Conservation (phyloP, 2,329 filamentous ascomycete genomes). For the Amauroascus verrucosus region DNA sequence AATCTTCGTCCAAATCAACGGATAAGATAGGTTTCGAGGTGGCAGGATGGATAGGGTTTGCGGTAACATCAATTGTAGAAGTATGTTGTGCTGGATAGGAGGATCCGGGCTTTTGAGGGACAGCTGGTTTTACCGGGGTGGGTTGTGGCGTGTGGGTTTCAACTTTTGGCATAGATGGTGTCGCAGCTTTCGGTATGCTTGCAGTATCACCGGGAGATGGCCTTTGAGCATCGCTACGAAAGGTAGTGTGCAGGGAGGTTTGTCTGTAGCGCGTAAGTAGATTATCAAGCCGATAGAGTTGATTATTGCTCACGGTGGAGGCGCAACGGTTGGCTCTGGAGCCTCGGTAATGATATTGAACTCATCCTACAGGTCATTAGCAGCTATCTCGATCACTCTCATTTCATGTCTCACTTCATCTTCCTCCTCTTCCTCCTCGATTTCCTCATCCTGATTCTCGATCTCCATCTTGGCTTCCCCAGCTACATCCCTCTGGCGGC, state of each 20-base stretch:
- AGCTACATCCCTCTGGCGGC: constrained; percentile 23
- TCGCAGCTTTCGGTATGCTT: constrained; percentile 25
- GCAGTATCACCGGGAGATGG: constrained; percentile 26
- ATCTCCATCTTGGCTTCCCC: constrained; percentile 21
- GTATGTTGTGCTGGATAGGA: constrained; percentile 58
- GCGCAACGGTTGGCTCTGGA: constrained; percentile 30
- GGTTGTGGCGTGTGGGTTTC: constrained; percentile 26
- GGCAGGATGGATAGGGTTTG: constrained; percentile 64
- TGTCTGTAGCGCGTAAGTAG: constrained; percentile 22
- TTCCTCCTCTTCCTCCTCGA: constrained; percentile 35
- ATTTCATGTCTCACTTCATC: constrained; percentile 29
- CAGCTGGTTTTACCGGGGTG: constrained; percentile 28
- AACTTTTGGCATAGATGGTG: constrained; percentile 23
- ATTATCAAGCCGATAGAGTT: neutral
- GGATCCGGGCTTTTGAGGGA: constrained; percentile 46
- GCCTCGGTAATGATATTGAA: constrained; percentile 43
- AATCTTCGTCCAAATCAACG: constrained; percentile 65
- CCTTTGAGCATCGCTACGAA: constrained; percentile 29
- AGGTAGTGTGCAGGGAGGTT: constrained; percentile 31
- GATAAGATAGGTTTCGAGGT: constrained; percentile 71
- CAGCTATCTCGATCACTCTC: constrained; percentile 14
- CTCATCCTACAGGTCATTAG: constrained; percentile 32
- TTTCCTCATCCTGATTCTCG: constrained; percentile 25
- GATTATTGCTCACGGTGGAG: constrained; percentile 28
- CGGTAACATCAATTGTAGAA: constrained; percentile 76